Percentiles rank a stretch among this genome's conserved stretches.
phyloP scores from a whole-genome alignment of 2,329 filamentous ascomycete species.

The Penicillium sp. region DNA sequence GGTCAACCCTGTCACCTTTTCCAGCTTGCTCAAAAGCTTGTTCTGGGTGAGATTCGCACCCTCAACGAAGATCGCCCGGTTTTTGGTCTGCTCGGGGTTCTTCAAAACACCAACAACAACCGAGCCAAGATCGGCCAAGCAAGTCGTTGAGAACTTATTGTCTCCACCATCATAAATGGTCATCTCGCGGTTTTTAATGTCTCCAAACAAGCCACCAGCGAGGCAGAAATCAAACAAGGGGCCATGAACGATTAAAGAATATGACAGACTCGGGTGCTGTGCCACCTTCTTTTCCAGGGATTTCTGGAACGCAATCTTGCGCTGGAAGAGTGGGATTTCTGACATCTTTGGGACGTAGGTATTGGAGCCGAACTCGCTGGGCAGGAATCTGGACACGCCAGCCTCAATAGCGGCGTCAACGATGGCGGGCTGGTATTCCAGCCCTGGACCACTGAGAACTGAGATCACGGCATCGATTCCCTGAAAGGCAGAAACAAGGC shows the following conservation, averaged over 20 bases:
- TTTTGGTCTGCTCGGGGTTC: neutral
- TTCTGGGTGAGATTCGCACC: neutral
- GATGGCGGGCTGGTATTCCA: neutral
- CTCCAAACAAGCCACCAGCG: neutral
- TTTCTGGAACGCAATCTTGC: neutral
- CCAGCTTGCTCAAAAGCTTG: neutral
- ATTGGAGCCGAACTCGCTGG: conserved; percentile 1
- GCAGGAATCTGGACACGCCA: neutral
- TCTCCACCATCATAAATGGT: conserved; percentile 1
- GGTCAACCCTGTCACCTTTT: neutral
- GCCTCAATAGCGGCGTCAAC: neutral
- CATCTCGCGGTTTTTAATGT: neutral
- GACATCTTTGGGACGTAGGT: neutral
- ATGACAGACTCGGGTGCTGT: neutral
- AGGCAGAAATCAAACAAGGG: neutral
- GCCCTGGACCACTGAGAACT: neutral
- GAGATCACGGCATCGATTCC: neutral
- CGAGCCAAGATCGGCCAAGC: neutral
- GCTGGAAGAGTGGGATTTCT: neutral
- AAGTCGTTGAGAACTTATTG: neutral
- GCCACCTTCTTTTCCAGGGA: neutral
- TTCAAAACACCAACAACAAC: neutral
- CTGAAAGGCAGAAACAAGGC: neutral
- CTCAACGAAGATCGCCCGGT: neutral
- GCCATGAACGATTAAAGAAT: neutral